phyloP scores from a whole-genome alignment of 139 green algal species.

The Haematococcus lacustris region DNA sequence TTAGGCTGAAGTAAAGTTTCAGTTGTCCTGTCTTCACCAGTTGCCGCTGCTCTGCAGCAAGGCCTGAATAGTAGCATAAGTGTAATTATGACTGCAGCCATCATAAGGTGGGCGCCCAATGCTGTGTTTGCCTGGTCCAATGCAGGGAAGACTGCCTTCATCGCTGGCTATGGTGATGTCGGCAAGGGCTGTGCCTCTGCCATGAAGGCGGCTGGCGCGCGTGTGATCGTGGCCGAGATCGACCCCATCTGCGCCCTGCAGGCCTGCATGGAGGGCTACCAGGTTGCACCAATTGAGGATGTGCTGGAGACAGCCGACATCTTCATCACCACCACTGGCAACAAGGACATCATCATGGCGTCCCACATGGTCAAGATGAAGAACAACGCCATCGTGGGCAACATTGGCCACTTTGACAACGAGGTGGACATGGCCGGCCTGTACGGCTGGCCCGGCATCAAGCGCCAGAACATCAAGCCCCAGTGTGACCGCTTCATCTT shows the following conservation, averaged over 20 bases:
- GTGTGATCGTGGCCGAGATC: slow-evolving; percentile 90
- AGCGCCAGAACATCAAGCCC: slow-evolving; percentile 98
- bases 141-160: slow-evolving; percentile 46
- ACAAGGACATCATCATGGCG: slow-evolving; percentile 98
- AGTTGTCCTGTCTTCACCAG: no score
- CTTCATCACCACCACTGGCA: slow-evolving; percentile 99
- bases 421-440: slow-evolving; percentile 99
- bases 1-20: no score
- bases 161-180: slow-evolving; percentile 97
- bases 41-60: no score
- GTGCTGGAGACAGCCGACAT: slow-evolving; percentile 81
- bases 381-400: slow-evolving; percentile 99
- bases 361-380: slow-evolving; percentile 98
- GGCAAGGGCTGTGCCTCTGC: slow-evolving; percentile 95
- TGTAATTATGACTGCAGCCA: no score
- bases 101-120: not conserved
- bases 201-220: slow-evolving; percentile 93
- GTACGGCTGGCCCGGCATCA: slow-evolving; percentile 75
- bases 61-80: no score
- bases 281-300: slow-evolving; percentile 82
- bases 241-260: slow-evolving; percentile 99
- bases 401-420: slow-evolving; percentile 99
- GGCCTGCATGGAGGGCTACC: slow-evolving; percentile 92
- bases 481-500: slow-evolving; percentile 97
- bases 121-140: not conserved